Evolutionary conservation across 208 protist genomes (phyloP), one percentile per base, ranked within the genome.

Genomic region (Leishmania tropica): DNA sequence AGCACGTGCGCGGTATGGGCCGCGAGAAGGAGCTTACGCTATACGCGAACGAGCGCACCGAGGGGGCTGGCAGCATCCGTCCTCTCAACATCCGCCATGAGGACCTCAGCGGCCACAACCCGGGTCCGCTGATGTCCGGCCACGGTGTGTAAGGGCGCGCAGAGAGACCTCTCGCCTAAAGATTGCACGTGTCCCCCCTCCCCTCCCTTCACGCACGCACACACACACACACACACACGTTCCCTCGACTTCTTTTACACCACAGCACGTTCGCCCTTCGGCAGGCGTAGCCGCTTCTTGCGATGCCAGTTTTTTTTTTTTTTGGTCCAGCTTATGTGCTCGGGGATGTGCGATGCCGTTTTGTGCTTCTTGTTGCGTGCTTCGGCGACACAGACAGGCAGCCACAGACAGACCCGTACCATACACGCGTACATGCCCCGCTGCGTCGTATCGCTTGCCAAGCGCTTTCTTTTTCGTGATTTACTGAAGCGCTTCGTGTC

Each of bases 1-100:
- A 94, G 87, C 89, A 96, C 89, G 88, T 93, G 65, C 93, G 93
- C 81, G 83, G 86, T 76, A 83, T 94, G 75, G 93, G 93, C 78
- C 91, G 90, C 70, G 91, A 92, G 87, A 88, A 92, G 74, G 91
- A 96, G 83, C 89, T 96, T 48, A 81, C 83, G 40, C 81, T 94
- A 28, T 76, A 85, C 68, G 37, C 80, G 54, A 40, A 84, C 24
- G 88, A 94, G 83, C 86, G 87, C 80, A 81, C 24, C 7, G 88
- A 82, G 40, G 88, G 87, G 42, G 83, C 81, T 68, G 93, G 93
- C 62, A 80, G 89, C 35, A 87, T 96, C 45, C 81, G 88, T 45
- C 90, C 91, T 17, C 80, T 94, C 72, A 79, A 90, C 67, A 84
- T 94, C 70, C 81, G 71, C 45, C 86, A 93, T 79, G 87, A 95